Evolutionary conservation across 805 yeast genomes (phyloP), one percentile per base, ranked within the genome.

Genomic region (Sugiyamaella mastotermitis): DNA sequence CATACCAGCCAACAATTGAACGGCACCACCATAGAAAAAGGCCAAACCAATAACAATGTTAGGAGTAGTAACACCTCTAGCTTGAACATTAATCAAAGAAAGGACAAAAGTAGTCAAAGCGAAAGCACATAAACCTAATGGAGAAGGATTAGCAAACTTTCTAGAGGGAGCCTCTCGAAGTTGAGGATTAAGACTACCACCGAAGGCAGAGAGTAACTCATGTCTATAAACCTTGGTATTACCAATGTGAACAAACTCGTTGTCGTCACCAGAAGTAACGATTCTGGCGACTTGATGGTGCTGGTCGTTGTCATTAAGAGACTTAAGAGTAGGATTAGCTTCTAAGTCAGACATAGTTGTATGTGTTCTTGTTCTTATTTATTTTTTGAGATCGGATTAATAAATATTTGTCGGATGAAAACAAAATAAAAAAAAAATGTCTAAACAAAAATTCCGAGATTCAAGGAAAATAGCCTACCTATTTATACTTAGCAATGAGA

Each of bases 111-210:
- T 76, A 3, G 83, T 75, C 42, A 77, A 51, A 2, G 83, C 80
- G 52, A 78, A 78, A 0, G 74, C 83, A 27, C 69, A 61, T 34
- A 79, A 55, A 7, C 84, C 85, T 28, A 78, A 58, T 5, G 84
- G 82, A 24, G 79, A 79, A 10, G 84, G 82, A 53, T 77, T 78
- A 32, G 75, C 84, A 49, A 78, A 68, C 46, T 69, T 69, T 50
- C 79, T 78, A 6, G 63, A 55, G 11, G 90, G 71, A 4, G 75
- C 71, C n/a, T 72, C 68, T 20, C 74, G 58, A 40, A 66, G 33
- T 67, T 85, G 90, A 17, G 92, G 85, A 48, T 78, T 78, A 56
- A 83, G 64, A 14, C 82, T 70, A 78, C 95, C 95, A 59, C 94
- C 95, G 37, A 58, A 60, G 24, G 65, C 65, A n/a, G 43, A 47